A percentile compares a stretch with the other conserved stretches of the same genome.
These are phyloP conservation scores for Nidula niveotomentosa DNA, from an alignment of 1,284 basidiomycete species.

Conservation along the genomic window DNA sequence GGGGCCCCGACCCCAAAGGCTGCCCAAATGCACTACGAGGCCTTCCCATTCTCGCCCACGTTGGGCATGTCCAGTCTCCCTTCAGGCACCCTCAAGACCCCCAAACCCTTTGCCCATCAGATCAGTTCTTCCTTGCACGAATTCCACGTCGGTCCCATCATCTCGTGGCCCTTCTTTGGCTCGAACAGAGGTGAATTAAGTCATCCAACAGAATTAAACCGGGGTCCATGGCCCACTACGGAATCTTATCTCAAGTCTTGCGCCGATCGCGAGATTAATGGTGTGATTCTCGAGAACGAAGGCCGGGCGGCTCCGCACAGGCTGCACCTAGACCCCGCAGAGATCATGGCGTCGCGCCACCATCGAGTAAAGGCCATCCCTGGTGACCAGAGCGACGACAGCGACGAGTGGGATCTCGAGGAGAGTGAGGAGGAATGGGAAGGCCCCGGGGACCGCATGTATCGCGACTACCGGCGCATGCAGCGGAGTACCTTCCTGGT, in stretches of 20 bases:
- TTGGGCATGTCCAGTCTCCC: constrained; percentile 27
- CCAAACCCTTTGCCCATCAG: constrained; percentile 13
- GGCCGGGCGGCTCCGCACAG: constrained; percentile 71
- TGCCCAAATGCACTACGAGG: constrained; percentile 30
- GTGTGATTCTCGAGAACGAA: constrained; percentile 71
- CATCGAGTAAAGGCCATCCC: constrained; percentile 63
- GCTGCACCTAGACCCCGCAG: constrained; percentile 75
- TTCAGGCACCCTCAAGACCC: constrained; percentile 12
- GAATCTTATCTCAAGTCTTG: constrained; percentile 63
- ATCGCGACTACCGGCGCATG: constrained; percentile 75
- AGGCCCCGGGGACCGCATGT: constrained; percentile 70
- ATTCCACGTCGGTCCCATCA: constrained; percentile 72
- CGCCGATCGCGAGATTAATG: constrained; percentile 61
- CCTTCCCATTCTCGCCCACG: constrained; percentile 41
- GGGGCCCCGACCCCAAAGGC: constrained; percentile 39
- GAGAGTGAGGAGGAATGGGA: constrained; percentile 79
- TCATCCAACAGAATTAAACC: constrained; percentile 67
- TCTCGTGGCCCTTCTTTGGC: constrained; percentile 87
- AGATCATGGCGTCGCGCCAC: constrained; percentile 66
- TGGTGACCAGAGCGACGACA: constrained; percentile 67
- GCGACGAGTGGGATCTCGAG: constrained; percentile 71
- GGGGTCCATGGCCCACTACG: constrained; percentile 70
- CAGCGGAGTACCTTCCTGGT: constrained; percentile 76
- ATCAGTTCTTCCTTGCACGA: constrained; percentile 21
- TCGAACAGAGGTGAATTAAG: constrained; percentile 70